phyloP scores from a whole-genome alignment of 805 yeast species.

The Teunomyces kruisii region DNA sequence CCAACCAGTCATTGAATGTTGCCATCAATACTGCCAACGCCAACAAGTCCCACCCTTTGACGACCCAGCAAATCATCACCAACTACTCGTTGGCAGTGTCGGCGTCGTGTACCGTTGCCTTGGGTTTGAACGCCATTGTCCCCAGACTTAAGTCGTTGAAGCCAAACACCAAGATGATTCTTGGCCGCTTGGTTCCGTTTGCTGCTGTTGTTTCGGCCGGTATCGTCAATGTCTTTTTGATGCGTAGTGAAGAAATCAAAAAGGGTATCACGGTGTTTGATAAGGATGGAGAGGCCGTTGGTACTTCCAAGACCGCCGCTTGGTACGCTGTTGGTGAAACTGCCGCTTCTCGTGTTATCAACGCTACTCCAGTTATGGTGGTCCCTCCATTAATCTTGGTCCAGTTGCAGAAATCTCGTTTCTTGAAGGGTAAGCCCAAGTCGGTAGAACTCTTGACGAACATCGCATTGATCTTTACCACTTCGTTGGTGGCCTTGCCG shows the following conservation, averaged over 20 bases:
- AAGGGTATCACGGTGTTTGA: slow-evolving; percentile 78
- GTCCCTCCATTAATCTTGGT: slow-evolving; percentile 87
- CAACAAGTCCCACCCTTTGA: slow-evolving; percentile 88
- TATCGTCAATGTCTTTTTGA: slow-evolving; percentile 89
- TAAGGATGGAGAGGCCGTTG: slow-evolving; percentile 58
- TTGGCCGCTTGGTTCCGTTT: slow-evolving; percentile 91
- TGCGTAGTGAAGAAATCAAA: slow-evolving; percentile 93
- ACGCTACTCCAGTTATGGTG: slow-evolving; percentile 97
- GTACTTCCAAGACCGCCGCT: slow-evolving; percentile 83
- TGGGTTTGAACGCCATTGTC: slow-evolving; percentile 89
- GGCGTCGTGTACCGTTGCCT: slow-evolving; percentile 93
- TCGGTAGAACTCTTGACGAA: slow-evolving; percentile 70
- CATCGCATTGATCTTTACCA: slow-evolving; percentile 78
- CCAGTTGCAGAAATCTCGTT: slow-evolving; percentile 62
- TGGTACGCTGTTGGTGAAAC: slow-evolving; percentile 94
- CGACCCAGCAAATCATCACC: slow-evolving; percentile 71
- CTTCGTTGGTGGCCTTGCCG: slow-evolving; percentile 87
- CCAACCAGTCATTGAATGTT: slow-evolving; percentile 94
- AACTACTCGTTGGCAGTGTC: slow-evolving; percentile 87
- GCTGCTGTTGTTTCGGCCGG: slow-evolving; percentile 99
- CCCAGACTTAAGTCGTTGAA: slow-evolving; percentile 73
- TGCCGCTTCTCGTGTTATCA: slow-evolving; percentile 90
- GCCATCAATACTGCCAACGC: slow-evolving; percentile 97
- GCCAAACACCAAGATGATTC: slow-evolving; percentile 66
- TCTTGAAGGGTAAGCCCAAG: slow-evolving; percentile 66